These are phyloP conservation scores for Dothistroma septosporum DNA, from an alignment of 2,329 filamentous ascomycete species.

Conservation along the genomic window DNA sequence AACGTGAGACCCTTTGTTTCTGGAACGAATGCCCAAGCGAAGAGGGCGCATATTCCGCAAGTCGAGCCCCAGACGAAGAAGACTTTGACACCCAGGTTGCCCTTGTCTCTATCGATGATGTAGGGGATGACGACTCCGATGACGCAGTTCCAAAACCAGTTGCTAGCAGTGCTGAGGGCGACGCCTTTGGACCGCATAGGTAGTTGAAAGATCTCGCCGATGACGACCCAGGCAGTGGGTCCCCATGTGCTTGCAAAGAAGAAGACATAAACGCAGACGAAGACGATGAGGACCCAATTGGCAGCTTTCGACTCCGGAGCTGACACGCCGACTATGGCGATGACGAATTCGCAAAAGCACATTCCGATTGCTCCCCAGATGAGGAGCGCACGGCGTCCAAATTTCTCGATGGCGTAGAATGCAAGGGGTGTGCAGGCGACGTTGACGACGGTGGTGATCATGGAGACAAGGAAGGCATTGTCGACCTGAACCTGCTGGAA, in stretches of 20 bases:
- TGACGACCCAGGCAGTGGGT: constrained; percentile 59
- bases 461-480: constrained; percentile 76
- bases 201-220: constrained; percentile 86
- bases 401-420: constrained; percentile 79
- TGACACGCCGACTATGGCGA: constrained; percentile 56
- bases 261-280: constrained; percentile 90
- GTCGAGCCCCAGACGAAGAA: constrained; percentile 46
- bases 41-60: constrained; percentile 33
- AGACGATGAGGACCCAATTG: constrained; percentile 60
- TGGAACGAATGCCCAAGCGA: constrained; percentile 39
- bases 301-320: constrained; percentile 49
- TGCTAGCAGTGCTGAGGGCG: constrained; percentile 78
- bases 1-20: constrained; percentile 40
- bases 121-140: constrained; percentile 69
- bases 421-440: constrained; percentile 79
- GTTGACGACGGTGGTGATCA: constrained; percentile 87
- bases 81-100: constrained; percentile 48
- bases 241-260: constrained; percentile 89
- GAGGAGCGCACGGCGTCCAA: constrained; percentile 76
- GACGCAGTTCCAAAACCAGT: constrained; percentile 47
- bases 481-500: constrained; percentile 70
- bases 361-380: constrained; percentile 74
- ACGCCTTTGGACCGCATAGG: constrained; percentile 55
- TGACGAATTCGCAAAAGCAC: constrained; percentile 80
- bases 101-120: constrained; percentile 59